Base-by-base conservation (phyloP, 441 rosid species). In the Adansonia grandidieri region DNA sequence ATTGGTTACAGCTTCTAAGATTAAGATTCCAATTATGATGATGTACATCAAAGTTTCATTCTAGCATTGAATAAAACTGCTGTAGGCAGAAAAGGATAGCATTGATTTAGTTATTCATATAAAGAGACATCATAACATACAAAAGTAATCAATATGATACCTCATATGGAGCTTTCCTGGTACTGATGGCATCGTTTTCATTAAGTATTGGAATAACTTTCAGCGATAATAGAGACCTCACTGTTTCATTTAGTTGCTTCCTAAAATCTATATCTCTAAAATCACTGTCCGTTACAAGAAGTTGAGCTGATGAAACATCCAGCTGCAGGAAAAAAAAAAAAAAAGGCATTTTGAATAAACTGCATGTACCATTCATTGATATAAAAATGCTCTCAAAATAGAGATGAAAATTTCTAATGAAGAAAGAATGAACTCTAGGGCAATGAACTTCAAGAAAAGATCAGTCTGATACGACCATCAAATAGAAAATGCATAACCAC, bases 161-260 rank as follows among this genome's bases (percentile, higher is more conserved):
- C 98, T 93, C 96, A 72, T 97, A 97, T 60, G 99, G 99, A 76
- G 98, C 98, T 90, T 79, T 95, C 79, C 98, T 89, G 44, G 98
- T 95, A 86, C 99, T 97, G 66, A 97, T 84, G 44, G 98, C 98
- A 89, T 97, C 99, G 79, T 97, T 97, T 89, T 97, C 99, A 61
- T 97, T 97, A 82, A 97, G 91, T 81, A 97, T 88, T 10, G 99
- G 99, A 86, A 95, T 80, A 81, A 97, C 98, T 71, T 81, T 93
- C 75, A 90, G 82, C 17, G 81, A 75, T 51, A 97, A 62, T 83
- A 97, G 84, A 15, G 98, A 84, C 77, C 81, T 80, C 47, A 97
- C 95, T 0, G 99, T 95, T 75, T 95, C 96, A 80, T 73, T 83
- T 65, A 97, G 97, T 70, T 93, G 99, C 79, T 66, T 87, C 79